phyloP scores from a whole-genome alignment of 1,284 basidiomycete genomes.

The Exobasidium cylindrosporum region DNA sequence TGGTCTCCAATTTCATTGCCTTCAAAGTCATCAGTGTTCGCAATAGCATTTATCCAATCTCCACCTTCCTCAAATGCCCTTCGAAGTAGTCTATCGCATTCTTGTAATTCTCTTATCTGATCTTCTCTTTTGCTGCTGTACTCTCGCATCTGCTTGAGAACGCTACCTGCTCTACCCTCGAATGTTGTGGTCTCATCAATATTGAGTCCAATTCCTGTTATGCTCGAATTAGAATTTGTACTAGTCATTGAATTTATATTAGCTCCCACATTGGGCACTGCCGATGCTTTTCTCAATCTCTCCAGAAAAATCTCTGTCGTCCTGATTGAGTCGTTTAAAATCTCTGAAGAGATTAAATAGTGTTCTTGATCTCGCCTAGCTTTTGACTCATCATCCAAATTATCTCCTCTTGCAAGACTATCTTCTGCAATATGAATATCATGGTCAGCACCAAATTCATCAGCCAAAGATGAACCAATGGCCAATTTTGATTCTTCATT shows the following conservation, averaged over 20 bases:
- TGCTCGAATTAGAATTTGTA: background rate
- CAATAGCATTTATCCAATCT: constrained; percentile 7
- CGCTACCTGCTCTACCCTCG: constrained; percentile 15
- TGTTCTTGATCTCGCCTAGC: constrained; percentile 12
- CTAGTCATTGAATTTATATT: background rate
- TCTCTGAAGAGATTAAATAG: constrained; percentile 8
- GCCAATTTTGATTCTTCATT: background rate
- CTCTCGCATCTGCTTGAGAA: constrained; percentile 23
- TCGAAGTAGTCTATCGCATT: constrained; percentile 17
- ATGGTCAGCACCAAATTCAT: background rate
- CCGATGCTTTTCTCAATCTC: background rate
- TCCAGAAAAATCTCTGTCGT: constrained; percentile 1
- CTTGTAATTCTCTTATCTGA: constrained; percentile 31
- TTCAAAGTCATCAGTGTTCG: background rate
- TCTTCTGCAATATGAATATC: background rate
- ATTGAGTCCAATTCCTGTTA: background rate
- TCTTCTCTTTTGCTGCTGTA: constrained; percentile 21
- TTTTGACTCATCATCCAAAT: background rate
- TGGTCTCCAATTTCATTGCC: background rate
- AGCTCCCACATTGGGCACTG: background rate
- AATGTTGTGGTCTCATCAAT: constrained; percentile 18
- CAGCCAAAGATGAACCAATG: background rate
- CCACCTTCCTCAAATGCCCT: constrained; percentile 14
- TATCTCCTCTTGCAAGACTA: background rate
- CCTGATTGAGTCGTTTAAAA: background rate